Base-by-base conservation (phyloP, 306 rosid species). In the Cucumis melo region DNA sequence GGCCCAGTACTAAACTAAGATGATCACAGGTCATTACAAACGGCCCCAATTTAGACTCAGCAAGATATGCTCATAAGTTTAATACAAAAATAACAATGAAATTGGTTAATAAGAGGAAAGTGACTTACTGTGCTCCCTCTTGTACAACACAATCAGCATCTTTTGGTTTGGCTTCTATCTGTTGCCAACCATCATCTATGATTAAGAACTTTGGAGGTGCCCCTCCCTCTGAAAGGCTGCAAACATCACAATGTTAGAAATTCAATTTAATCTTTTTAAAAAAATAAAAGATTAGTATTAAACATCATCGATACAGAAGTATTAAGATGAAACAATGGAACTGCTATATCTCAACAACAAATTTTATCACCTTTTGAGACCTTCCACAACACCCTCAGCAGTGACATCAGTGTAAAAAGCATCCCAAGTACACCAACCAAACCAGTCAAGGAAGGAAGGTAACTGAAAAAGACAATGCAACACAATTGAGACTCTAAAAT, bases 381-480 rank as follows among this genome's bases (percentile, higher is more conserved):
- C 99, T 73, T 88, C 87, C 8, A 87, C 92, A 80, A 95, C 93
- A 20, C 98, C 97, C 87, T 92, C 98, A 50, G 98, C 92, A 3
- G 98, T 95, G 84, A 95, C 98, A 80, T 92, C 97, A 10, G 96
- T 92, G 83, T 95, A 95, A 83, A 90, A 95, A 76, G 99, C 98
- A 84, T 95, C 99, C 99, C 99, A 95, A 63, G 99, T 95, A 80
- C 99, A 95, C 99, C 98, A 95, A 65, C 99, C 99, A 87, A 95
- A 95, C 96, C 95, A 90, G 66, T 95, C 91, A 46, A 95, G 83
- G 79, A 92, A 86, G 61, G 97, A 87, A 67, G 99, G 99, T 78
- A 90, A 81, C 97, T 93, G 56, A 80, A 85, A 20, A 73, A 55
- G 80, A 78, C 14, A 73, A 81, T 48, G 75, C 81, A 81, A n/a